phyloP scores from a whole-genome alignment of 176 grass and related monocot genomes.

The barley (Hordeum vulgare) region MorexV3_pseudomolecules_assembly NC_058520.1:569079938-569080437 shows the following conservation, averaged over 20 bases:
- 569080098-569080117: not conserved
- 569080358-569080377: slow-evolving; percentile 88
- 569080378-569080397: slow-evolving; percentile 85
- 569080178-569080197: slow-evolving; percentile 45
- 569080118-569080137: slow-evolving; percentile 28
- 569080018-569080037: not conserved
- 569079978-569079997: not conserved
- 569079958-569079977: too few species aligned
- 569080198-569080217: slow-evolving; percentile 10
- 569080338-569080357: slow-evolving; percentile 57
- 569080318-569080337: not conserved
- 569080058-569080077: not conserved
- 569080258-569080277: slow-evolving; percentile 7
- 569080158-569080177: slow-evolving; percentile 40
- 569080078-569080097: not conserved
- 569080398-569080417: slow-evolving; percentile 79
- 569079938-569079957: not conserved
- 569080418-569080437: slow-evolving; percentile 77
- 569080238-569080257: slow-evolving; percentile 2
- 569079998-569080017: not conserved
- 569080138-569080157: slow-evolving; percentile 16
- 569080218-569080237: slow-evolving; percentile 22
- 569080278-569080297: not conserved
- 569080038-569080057: not conserved
- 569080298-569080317: not conserved